Base-by-base conservation (phyloP, 768 basidiomycete species). In the Rhodotorula paludigena region DNA sequence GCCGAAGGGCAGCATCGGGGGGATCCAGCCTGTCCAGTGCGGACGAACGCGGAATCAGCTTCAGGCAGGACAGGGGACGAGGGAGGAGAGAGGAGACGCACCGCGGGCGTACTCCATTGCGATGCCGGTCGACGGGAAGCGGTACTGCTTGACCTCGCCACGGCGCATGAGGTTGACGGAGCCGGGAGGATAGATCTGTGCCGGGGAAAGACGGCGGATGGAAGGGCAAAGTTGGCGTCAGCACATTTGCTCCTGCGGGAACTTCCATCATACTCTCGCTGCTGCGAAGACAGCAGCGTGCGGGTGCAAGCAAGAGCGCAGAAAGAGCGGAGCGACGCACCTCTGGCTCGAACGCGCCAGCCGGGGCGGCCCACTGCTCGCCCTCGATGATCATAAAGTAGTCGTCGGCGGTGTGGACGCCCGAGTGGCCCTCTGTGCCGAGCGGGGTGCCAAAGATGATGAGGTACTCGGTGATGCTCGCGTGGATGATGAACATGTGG, bases 401-500 rank as follows among this genome's bases (percentile, higher is more conserved):
- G 77, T 99, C 96, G 77, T 99, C 96, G 3, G 93, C 92, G 2
- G 90, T 90, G 78, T 97, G 94, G 62, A 94, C 73, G 14, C 96
- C 96, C 21, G 87, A 84, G 77, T 98, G 96, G 4, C 96, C 96
- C 80, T 99, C 96, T 4, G 94, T 98, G 16, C 96, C 96, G 16
- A 97, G 82, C 0, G 96, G 92, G 1, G 93, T 94, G 8, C 96
- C 73, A 57, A 74, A 75, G 54, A 76, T 42, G 77, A 92, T 92
- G 73, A 91, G 84, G 80, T 94, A 99, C 81, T 99, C 96, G 16
- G 94, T 97, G 74, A 99, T 87, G 80, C 86, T 88, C 25, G 94
- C 91, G 39, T 98, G 96, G 71, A 98, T 90, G 79, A 98, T 84
- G 78, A 92, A 96, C 94, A 99, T 97, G 41, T 87, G 87, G 49